Evolutionary conservation across 2,329 filamentous ascomycete genomes (phyloP).

Genomic region (Akanthomyces uredinophilus): DNA sequence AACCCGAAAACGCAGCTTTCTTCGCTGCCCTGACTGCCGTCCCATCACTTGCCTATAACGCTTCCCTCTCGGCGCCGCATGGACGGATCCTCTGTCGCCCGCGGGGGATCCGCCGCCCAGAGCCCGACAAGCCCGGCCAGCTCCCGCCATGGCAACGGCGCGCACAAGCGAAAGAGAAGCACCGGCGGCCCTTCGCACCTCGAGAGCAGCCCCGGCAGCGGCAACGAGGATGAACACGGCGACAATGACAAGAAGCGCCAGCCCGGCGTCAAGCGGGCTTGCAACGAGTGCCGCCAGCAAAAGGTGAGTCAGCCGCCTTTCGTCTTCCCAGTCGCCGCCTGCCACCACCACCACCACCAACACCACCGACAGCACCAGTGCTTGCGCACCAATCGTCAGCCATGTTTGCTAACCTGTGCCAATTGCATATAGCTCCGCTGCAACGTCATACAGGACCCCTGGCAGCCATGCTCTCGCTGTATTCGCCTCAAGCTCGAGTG

Average conservation of each 20-base stretch:
- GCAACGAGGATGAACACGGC: conserved; percentile 51
- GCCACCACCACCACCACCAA: neutral
- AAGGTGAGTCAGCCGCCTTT: conserved; percentile 54
- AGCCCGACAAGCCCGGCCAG: conserved; percentile 54
- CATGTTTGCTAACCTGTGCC: conserved; percentile 5
- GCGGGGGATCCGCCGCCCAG: conserved; percentile 41
- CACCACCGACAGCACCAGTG: neutral
- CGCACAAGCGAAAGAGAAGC: conserved; percentile 54
- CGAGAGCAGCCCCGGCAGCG: conserved; percentile 58
- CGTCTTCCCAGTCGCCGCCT: neutral
- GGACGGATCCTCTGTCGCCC: conserved; percentile 44
- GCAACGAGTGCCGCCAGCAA: conserved; percentile 80
- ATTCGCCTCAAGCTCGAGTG: conserved; percentile 74
- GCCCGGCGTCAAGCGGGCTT: conserved; percentile 70
- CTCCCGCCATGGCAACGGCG: conserved; percentile 44
- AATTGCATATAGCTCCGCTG: conserved; percentile 59
- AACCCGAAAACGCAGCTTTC: conserved; percentile 17
- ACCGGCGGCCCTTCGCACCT: conserved; percentile 42
- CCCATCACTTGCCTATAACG: conserved; percentile 18
- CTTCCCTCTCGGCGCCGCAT: conserved; percentile 32
- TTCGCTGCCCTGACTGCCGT: conserved; percentile 12
- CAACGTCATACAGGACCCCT: conserved; percentile 77
- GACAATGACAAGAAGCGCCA: conserved; percentile 58
- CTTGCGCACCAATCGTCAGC: neutral
- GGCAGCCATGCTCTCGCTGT: conserved; percentile 71